Base-by-base conservation (phyloP, 2,329 filamentous ascomycete species). In the Neonectria neomacrospora region DNA sequence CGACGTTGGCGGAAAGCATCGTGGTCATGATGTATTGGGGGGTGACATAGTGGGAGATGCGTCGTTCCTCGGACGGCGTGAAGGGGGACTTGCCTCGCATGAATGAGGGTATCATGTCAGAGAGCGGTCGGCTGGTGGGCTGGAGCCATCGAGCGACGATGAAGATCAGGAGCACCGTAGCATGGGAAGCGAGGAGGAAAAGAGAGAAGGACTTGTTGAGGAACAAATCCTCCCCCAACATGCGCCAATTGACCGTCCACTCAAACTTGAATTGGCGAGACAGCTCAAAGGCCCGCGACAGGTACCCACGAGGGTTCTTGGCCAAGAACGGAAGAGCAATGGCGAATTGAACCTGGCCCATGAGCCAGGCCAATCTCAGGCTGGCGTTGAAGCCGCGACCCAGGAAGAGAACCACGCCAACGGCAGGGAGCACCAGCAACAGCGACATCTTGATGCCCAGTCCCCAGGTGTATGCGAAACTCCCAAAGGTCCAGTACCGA, bases 181-280 rank as follows among this genome's bases (percentile, higher is more conserved):
- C 81, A 76, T 97, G 93, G 58, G 87, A 74, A 2, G 78, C 82
- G 26, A 97, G 82, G 54, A 97, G 83, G 14, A 80, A 78, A 18
- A 90, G 71, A 26, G 93, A 88, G 75, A 97, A 96, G 2, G 80
- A 76, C 63, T 81, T 86, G 69, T 84, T 86, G 50, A 96, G 85
- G 73, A 99, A 99, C 0, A 81, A 79, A 7, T 91, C 87, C 78
- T 97, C 94, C 16, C 91, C 90, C n/a, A 97, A 80, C 76, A 98
- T 98, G 57, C 94, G 89, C 96, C 96, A 99, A 79, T 99, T 99
- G 70, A 99, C 96, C 0, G 96, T 99, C 96, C 96, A 99, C 80
- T 95, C 94, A 83, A 95, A 98, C 72, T 97, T 85, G 80, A 99
- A 99, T 71, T 93, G 89, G 58, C 96, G 86, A 50, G 92, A 94